Evolutionary conservation across 352 stramenopile genomes (phyloP), one percentile per base, ranked within the genome.

Genomic region (Globisporangium spinosum): DNA sequence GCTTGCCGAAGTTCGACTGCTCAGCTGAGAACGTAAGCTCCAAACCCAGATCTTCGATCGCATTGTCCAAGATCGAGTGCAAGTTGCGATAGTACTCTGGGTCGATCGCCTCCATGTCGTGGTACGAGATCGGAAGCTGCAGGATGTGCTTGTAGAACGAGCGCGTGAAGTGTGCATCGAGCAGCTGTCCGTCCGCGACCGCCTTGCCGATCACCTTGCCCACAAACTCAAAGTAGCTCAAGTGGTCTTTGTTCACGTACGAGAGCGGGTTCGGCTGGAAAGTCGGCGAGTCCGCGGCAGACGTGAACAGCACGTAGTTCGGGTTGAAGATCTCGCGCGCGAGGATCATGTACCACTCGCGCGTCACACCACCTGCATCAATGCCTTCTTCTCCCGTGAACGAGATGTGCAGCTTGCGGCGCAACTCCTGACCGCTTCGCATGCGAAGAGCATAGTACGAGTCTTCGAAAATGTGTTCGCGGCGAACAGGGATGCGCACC

Each of bases 241-340:
- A 72, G 83, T 99, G 97, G 75, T 99, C 97, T 32, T 98, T 95
- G 76, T 99, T 99, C 67, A 99, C 98, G 69, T 95, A 98, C 60
- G 96, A 99, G 40, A 99, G 88, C 58, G 97, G 96, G 77, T 99
- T 99, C 5, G 98, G 98, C 76, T 99, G 98, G 79, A 99, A 99
- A 9, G 98, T 99, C 57, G 96, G 97, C 12, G 97, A 98, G 81
- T 99, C 98, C 25, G 98, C 97, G 3, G 97, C 98, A 22, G 97
- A 98, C 51, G 97, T 99, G 82, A 99, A 99, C 1, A 99, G 78
- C 63, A 98, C 97, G 79, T 99, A 99, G 76, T 99, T 99, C 57
- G 98, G 97, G 78, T 99, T 99, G 82, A 99, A 99, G 71, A 99
- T 99, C 77, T 99, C 97, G 70, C 98, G 98, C 3, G 97, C 96